These are phyloP conservation scores for Mikania micrantha DNA, from an alignment of 129 eudicot species.

Conservation along the genomic window DNA sequence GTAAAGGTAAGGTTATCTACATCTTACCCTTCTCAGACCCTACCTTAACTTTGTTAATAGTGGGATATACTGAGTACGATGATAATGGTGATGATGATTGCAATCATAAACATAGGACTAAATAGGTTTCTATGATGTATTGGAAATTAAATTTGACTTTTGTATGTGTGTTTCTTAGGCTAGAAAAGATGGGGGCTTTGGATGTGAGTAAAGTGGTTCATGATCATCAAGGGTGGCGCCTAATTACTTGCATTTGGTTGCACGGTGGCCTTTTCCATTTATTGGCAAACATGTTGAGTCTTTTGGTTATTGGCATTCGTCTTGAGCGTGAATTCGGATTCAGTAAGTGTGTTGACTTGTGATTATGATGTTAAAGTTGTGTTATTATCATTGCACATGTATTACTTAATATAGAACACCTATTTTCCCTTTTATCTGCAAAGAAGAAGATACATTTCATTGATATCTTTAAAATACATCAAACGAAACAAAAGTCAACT, in stretches of 20 bases:
- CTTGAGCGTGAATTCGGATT: conserved; percentile 94
- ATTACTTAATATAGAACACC: background rate
- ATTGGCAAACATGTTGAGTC: conserved; percentile 87
- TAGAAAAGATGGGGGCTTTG: conserved; percentile 89
- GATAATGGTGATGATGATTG: no score
- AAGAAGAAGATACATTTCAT: background rate
- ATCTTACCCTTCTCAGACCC: no score
- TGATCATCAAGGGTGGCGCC: conserved; percentile 78
- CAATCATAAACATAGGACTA: no score
- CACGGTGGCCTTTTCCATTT: conserved; percentile 90
- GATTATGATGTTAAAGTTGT: background rate
- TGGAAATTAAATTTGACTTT: background rate
- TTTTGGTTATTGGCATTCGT: conserved; percentile 79
- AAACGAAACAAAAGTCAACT: background rate
- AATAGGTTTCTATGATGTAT: background rate
- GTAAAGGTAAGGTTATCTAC: no score
- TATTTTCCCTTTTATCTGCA: background rate
- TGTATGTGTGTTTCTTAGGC: conserved; percentile 27
- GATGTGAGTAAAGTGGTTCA: conserved; percentile 73
- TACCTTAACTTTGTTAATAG: no score
- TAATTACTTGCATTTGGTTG: conserved; percentile 82
- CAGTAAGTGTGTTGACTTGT: conserved; percentile 48
- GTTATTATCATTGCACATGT: background rate
- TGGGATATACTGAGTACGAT: no score
- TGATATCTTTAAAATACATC: background rate